phyloP scores from a whole-genome alignment of 805 yeast genomes.

The Myxozyma udenii region DNA sequence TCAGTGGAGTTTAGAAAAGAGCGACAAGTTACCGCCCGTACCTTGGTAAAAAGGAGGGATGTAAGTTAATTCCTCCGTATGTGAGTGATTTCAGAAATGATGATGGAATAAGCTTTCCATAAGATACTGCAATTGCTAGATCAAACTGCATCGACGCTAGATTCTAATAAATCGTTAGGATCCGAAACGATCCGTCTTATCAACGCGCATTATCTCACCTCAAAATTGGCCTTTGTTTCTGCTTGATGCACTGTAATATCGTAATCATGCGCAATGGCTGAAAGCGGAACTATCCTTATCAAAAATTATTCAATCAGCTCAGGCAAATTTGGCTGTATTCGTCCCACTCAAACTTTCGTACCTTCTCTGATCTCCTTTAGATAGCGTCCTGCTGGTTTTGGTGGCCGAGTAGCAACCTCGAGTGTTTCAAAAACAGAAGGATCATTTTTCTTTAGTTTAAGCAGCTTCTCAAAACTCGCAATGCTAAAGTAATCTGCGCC shows the following conservation, averaged over 20 bases:
- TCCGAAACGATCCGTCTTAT: too few species aligned
- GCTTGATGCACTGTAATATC: constrained; percentile 48
- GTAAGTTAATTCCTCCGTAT: constrained; percentile 81
- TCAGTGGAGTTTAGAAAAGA: neutral
- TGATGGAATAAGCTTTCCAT: constrained; percentile 75
- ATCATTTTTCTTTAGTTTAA: constrained; percentile 31
- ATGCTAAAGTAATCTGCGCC: constrained; percentile 75
- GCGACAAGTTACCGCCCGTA: neutral
- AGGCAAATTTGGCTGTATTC: constrained; percentile 25
- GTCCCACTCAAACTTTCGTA: constrained; percentile 49
- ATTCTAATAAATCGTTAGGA: neutral
- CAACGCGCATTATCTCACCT: constrained; percentile 2
- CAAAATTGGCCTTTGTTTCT: constrained; percentile 47
- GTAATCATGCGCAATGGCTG: constrained; percentile 9
- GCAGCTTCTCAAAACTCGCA: constrained; percentile 45
- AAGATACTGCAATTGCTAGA: constrained; percentile 86
- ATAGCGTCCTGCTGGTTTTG: constrained; percentile 62
- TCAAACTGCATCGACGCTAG: constrained; percentile 43
- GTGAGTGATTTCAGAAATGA: constrained; percentile 48
- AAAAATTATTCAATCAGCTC: neutral
- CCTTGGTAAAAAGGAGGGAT: constrained; percentile 82
- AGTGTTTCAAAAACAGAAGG: constrained; percentile 38
- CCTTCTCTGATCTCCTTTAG: constrained; percentile 47
- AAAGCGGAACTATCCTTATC: constrained; percentile 16
- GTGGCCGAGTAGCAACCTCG: constrained; percentile 59